A percentile compares a stretch with the other conserved stretches of the same genome.
Evolutionary conservation across 495 filamentous ascomycete species (phyloP).

Genomic region (Annulohypoxylon bovei): DNA sequence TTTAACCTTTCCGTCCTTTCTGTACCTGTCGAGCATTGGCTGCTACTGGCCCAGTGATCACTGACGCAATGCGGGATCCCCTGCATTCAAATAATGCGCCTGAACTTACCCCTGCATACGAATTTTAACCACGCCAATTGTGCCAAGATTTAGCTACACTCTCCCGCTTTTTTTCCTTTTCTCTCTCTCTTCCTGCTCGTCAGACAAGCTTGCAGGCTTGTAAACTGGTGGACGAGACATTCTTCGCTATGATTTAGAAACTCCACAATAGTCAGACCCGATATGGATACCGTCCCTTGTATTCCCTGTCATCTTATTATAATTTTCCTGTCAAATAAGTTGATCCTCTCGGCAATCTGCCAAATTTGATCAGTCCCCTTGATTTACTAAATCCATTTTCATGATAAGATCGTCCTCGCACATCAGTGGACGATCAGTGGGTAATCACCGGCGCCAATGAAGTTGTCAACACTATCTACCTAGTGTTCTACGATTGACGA

Average conservation of each 20-base stretch:
- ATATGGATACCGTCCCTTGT: constrained; percentile 24
- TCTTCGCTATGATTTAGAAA: constrained; percentile 21
- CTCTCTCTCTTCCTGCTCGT: constrained; percentile 23
- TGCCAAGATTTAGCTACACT: constrained; percentile 17
- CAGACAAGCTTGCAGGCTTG: constrained; percentile 8
- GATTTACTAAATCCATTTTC: constrained; percentile 26
- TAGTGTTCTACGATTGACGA: background rate
- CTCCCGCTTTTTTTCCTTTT: background rate
- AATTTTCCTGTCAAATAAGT: constrained; percentile 27
- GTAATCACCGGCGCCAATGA: constrained; percentile 9
- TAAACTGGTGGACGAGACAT: constrained; percentile 22
- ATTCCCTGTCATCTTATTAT: constrained; percentile 28
- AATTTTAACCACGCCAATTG: constrained; percentile 6
- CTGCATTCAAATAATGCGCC: constrained; percentile 24
- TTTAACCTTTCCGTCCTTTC: constrained; percentile 19
- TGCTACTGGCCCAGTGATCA: constrained; percentile 16
- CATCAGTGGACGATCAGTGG: constrained; percentile 14
- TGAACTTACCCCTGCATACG: constrained; percentile 37
- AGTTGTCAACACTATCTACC: constrained; percentile 9
- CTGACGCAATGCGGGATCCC: constrained; percentile 44
- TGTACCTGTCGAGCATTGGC: constrained; percentile 25
- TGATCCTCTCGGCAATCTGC: constrained; percentile 40
- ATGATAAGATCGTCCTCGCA: constrained; percentile 27
- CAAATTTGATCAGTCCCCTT: constrained; percentile 39
- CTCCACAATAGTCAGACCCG: constrained; percentile 31